These are phyloP conservation scores for Hyparrhenia diplandra DNA, from an alignment of 176 grass and related monocot genomes.

Conservation along the genomic window DNA sequence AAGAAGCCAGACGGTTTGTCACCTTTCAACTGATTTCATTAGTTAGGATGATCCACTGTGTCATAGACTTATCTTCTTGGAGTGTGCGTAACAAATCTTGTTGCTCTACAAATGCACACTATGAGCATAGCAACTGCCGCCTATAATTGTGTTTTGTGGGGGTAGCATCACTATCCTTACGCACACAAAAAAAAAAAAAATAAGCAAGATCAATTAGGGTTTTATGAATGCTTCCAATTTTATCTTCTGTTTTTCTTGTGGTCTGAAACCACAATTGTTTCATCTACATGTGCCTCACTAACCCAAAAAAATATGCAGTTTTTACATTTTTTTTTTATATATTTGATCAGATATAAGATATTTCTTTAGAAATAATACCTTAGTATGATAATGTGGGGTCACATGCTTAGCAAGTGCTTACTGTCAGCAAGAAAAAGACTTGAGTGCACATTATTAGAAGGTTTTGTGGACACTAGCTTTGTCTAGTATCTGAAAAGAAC, in stretches of 20 bases:
- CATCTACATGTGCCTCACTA: background rate
- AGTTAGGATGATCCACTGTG: background rate
- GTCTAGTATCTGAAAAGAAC: constrained; percentile 14
- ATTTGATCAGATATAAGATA: constrained; percentile 5
- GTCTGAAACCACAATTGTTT: background rate
- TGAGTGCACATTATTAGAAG: background rate
- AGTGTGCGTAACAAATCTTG: background rate
- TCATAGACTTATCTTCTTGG: background rate
- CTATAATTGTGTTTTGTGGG: background rate
- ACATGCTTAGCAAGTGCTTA: background rate
- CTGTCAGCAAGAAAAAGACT: background rate
- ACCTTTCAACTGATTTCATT: constrained; percentile 11
- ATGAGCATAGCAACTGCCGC: background rate
- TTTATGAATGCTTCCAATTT: background rate
- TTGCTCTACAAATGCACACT: background rate
- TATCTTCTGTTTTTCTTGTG: constrained; percentile 8
- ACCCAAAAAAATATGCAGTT: background rate
- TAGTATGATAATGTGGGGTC: background rate
- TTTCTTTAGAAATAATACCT: background rate
- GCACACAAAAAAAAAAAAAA: background rate
- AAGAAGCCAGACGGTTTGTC: constrained; percentile 82
- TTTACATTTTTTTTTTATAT: background rate
- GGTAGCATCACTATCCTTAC: background rate
- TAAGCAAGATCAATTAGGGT: background rate
- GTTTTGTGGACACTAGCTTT: background rate